These are phyloP conservation scores for Typha latifolia DNA, from an alignment of 176 grass and related monocot species.

Conservation along the genomic window DNA sequence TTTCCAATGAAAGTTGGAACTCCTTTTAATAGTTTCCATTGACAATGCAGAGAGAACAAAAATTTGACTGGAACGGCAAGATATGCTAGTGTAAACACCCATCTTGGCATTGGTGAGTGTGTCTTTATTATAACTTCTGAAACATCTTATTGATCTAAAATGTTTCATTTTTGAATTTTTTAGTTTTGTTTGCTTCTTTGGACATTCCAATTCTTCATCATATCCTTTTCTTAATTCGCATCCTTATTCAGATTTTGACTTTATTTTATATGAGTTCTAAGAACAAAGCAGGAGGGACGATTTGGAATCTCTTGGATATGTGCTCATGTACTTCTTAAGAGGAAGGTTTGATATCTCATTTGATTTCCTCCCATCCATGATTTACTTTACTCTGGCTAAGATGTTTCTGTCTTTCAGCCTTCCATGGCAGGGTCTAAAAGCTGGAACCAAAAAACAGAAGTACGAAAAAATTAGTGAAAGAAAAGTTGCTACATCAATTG, in stretches of 20 bases:
- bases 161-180: not conserved
- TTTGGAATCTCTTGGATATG: conserved; percentile 98
- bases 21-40: not conserved
- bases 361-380: not conserved
- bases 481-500: conserved; percentile 96
- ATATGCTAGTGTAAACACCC: conserved; percentile 93
- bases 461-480: conserved; percentile 95
- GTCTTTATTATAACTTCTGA: not conserved
- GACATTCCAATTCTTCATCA: not conserved
- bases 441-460: conserved; percentile 90
- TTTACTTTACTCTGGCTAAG: conserved; percentile 4
- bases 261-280: conserved; percentile 17
- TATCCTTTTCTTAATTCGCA: conserved; percentile 7
- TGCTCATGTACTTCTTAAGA: conserved; percentile 95
- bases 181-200: not conserved
- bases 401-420: conserved; percentile 43
- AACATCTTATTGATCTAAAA: not conserved
- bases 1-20: too few species aligned
- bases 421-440: conserved; percentile 99
- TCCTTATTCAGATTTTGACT: conserved; percentile 1
- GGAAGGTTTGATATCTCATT: conserved; percentile 65
- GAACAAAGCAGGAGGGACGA: conserved; percentile 99
- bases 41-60: conserved; percentile 84
- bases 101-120: conserved; percentile 86
- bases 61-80: conserved; percentile 91